phyloP scores from a whole-genome alignment of 768 basidiomycete genomes.

The Sporobolomyces pararoseus region DNA sequence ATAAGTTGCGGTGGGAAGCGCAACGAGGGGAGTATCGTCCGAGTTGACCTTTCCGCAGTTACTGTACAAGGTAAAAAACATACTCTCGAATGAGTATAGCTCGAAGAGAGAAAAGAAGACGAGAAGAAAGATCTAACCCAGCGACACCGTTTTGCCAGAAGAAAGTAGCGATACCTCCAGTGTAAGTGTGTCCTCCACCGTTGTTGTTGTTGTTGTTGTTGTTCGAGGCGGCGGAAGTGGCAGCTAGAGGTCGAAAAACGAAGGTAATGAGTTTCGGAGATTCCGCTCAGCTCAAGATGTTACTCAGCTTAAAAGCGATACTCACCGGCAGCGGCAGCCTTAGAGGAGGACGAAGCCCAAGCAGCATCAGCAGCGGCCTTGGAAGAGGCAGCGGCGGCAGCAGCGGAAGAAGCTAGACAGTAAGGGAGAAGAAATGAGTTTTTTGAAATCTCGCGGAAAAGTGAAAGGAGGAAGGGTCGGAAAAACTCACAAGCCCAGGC shows the following conservation, averaged over 20 bases:
- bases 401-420: constrained; percentile 19
- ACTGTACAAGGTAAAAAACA: neutral
- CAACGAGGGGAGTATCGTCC: constrained; percentile 25
- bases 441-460: no score
- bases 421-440: constrained; percentile 14
- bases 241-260: neutral
- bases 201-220: neutral
- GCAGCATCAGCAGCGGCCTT: constrained; percentile 24
- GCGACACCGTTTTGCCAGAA: constrained; percentile 40
- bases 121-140: constrained; percentile 1
- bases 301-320: neutral
- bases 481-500: constrained; percentile 8
- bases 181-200: constrained; percentile 19
- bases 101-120: neutral
- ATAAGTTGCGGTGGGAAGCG: constrained; percentile 39
- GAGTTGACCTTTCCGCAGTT: constrained; percentile 29
- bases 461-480: neutral
- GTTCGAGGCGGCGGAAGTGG: constrained; percentile 8
- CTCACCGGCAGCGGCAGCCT: constrained; percentile 25
- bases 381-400: constrained; percentile 17
- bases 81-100: neutral
- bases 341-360: constrained; percentile 19
- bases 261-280: neutral
- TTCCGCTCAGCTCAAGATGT: no score
- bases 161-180: constrained; percentile 35